Evolutionary conservation across 208 protist species (phyloP).

Genomic region (Wallacemonas collosoma): DNA sequence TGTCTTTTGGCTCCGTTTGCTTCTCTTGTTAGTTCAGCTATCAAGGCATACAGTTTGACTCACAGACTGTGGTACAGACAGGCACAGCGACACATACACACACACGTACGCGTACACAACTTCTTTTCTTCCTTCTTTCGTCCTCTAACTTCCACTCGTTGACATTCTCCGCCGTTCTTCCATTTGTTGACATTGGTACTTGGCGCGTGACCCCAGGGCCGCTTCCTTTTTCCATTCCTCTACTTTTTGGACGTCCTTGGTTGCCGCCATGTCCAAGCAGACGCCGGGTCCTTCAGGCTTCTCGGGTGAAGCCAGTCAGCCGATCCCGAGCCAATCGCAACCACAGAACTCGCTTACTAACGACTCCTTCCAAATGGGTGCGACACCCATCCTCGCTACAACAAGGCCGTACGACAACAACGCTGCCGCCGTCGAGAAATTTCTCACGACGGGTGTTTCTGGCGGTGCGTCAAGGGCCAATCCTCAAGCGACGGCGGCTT

Average conservation of each 20-base stretch:
- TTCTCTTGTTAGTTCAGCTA: not conserved
- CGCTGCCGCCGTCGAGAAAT: conserved; percentile 34
- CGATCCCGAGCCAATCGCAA: not conserved
- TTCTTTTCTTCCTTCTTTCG: conserved; percentile 18
- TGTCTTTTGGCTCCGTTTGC: conserved; percentile 11
- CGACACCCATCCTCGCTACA: conserved; percentile 33
- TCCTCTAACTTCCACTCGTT: too few relatives aligned
- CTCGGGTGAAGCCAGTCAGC: not conserved
- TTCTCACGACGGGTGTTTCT: conserved; percentile 25
- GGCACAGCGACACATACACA: not conserved
- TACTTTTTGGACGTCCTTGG: not conserved
- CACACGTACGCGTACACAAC: not conserved
- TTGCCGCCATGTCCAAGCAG: not conserved
- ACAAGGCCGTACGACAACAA: conserved; percentile 39
- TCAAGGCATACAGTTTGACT: conserved; percentile 3
- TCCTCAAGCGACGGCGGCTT: not conserved
- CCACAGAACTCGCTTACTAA: conserved; percentile 23
- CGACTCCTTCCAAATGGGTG: conserved; percentile 46
- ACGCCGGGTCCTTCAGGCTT: not conserved
- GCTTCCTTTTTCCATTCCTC: not conserved
- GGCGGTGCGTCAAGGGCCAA: not conserved
- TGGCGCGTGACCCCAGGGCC: not conserved
- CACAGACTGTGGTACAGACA: not conserved
- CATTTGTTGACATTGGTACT: not conserved
- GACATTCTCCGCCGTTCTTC: not conserved